These are phyloP conservation scores for Trichopus zeylanicus DNA, from an alignment of 116 monocot species.

Conservation along the genomic window DNA sequence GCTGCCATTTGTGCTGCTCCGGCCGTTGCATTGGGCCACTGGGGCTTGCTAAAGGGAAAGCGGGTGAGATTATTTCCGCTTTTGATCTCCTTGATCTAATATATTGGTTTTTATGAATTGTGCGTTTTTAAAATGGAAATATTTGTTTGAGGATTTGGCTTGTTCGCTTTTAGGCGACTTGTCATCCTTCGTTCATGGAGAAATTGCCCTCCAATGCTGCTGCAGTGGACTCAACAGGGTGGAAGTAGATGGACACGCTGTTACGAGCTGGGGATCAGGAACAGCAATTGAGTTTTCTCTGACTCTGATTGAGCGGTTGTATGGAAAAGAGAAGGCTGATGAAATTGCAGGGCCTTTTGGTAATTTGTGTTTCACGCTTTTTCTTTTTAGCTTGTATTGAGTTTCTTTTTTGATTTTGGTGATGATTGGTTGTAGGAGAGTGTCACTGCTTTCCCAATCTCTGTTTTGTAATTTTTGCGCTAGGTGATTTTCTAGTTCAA, in stretches of 20 bases:
- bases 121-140: no score
- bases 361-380: slow-evolving; percentile 12
- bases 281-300: slow-evolving; percentile 74
- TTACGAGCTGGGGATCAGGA: slow-evolving; percentile 80
- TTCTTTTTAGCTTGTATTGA: not conserved
- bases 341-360: slow-evolving; percentile 79
- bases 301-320: slow-evolving; percentile 68
- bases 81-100: not conserved
- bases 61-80: slow-evolving; percentile 24
- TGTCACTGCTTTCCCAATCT: no score
- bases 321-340: slow-evolving; percentile 75
- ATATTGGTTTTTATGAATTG: not conserved
- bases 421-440: no score
- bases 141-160: no score
- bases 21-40: slow-evolving; percentile 71
- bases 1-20: slow-evolving; percentile 87
- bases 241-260: slow-evolving; percentile 42
- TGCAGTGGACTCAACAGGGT: slow-evolving; percentile 68
- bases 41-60: slow-evolving; percentile 86
- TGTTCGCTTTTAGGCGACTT: slow-evolving; percentile 90
- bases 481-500: no score
- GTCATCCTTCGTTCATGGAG: slow-evolving; percentile 81
- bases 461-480: no score
- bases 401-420: no score
- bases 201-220: slow-evolving; percentile 50